Evolutionary conservation across 257 asterid genomes (phyloP), one percentile per base, ranked within the genome.

Genomic region (Oldenlandia corymbosa): DNA sequence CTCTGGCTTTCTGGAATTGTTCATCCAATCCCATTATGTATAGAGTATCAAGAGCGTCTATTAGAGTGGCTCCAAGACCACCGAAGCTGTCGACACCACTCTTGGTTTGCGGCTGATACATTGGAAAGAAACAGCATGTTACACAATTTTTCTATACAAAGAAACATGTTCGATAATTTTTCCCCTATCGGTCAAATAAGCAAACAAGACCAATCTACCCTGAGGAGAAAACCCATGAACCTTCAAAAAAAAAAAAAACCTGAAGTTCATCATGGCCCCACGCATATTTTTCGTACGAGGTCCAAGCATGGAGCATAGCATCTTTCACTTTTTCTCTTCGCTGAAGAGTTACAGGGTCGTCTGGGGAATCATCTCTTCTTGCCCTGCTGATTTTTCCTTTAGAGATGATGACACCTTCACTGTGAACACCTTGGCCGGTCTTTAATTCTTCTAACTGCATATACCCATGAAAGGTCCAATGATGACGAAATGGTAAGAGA

Each of bases 251-350:
- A n/a, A n/a, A 10, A 17, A 36, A 68, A 27, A 93, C 99, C 95
- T 90, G 97, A 68, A 90, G 95, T 75, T 90, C 99, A 78, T 93
- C 97, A 75, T 88, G 90, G 47, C 99, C 99, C 99, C 99, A 93
- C 26, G 96, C 97, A 81, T 90, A 88, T 73, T 81, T 93, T 80
- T 87, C 99, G 71, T 93, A 93, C 47, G 99, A 90, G 78, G 81
- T 80, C 97, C 97, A 93, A 30, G 97, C 99, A 64, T 93, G 99
- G 73, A 80, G 49, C 97, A 90, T 93, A 64, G 99, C 99, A 76
- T 90, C 88, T 83, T 79, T 93, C 70, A 93, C 94, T 79, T 76
- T 88, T 72, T 79, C 94, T 72, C 95, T 82, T 32, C 99, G 83
- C 52, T 88, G 79, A 74, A 71, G 56, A 43, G 81, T 83, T 62